Evolutionary conservation across 768 basidiomycete species (phyloP).

Genomic region (Thelephora aurantiotincta): DNA sequence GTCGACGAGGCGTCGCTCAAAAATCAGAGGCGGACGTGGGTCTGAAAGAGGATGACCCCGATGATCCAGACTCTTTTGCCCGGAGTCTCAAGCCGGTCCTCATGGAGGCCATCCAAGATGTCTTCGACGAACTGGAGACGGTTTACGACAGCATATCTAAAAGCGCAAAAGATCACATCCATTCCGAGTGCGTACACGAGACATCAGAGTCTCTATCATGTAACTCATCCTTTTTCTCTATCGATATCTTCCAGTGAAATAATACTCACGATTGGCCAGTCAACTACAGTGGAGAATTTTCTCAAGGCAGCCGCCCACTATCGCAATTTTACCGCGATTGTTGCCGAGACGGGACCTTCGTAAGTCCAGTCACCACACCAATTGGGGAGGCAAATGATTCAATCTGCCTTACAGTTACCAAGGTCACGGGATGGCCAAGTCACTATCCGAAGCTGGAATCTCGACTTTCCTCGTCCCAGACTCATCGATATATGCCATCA

Average conservation of each 20-base stretch:
- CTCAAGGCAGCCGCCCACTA: constrained; percentile 82
- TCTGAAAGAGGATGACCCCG: constrained; percentile 53
- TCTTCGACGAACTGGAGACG: constrained; percentile 89
- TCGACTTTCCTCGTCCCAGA: constrained; percentile 97
- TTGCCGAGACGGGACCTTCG: constrained; percentile 92
- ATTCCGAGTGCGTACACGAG: constrained; percentile 69
- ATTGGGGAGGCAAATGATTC: not conserved
- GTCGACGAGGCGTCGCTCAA: constrained; percentile 25
- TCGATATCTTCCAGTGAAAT: constrained; percentile 54
- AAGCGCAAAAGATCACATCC: constrained; percentile 90
- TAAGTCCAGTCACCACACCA: constrained; percentile 24
- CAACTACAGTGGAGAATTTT: constrained; percentile 87
- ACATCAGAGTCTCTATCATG: not conserved
- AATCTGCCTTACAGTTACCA: constrained; percentile 40
- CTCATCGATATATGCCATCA: constrained; percentile 87
- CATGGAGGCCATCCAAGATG: constrained; percentile 95
- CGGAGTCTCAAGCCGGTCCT: constrained; percentile 78
- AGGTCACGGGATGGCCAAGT: constrained; percentile 74
- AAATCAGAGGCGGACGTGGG: constrained; percentile 41
- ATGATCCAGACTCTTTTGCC: constrained; percentile 72
- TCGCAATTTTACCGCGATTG: constrained; percentile 90
- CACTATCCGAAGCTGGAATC: constrained; percentile 68
- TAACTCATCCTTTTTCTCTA: not conserved
- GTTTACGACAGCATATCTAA: constrained; percentile 92
- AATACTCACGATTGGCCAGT: constrained; percentile 87